phyloP scores from a whole-genome alignment of 2,329 filamentous ascomycete genomes.

The Akanthomyces lecanii region DNA sequence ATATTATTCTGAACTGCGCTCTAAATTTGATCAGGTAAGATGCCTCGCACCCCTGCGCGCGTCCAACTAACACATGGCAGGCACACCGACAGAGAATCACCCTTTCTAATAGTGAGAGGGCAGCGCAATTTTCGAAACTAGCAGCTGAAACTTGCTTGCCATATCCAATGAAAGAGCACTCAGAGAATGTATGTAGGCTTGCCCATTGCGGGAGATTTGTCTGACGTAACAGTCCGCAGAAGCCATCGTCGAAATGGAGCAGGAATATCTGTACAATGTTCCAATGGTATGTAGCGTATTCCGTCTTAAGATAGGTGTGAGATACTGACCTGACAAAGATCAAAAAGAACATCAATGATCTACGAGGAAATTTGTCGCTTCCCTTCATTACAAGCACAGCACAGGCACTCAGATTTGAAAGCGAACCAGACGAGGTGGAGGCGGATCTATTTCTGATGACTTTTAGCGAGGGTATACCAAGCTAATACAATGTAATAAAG shows the following conservation, averaged over 20 bases:
- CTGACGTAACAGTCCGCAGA: slow-evolving; percentile 2
- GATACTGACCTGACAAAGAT: slow-evolving; percentile 1
- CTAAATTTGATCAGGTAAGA: slow-evolving; percentile 1
- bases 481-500: neutral
- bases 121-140: neutral
- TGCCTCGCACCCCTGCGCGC: neutral
- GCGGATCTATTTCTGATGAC: slow-evolving; percentile 12
- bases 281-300: slow-evolving; percentile 11
- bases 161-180: neutral
- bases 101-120: neutral
- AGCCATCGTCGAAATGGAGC: slow-evolving; percentile 3
- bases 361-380: slow-evolving; percentile 14
- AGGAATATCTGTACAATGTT: slow-evolving; percentile 17
- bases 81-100: neutral
- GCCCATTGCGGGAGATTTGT: neutral
- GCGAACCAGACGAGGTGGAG: slow-evolving; percentile 18
- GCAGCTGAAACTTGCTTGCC: neutral
- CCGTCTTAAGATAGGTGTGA: neutral
- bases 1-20: neutral
- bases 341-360: slow-evolving; percentile 18
- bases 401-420: slow-evolving; percentile 16
- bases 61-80: neutral
- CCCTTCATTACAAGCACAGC: slow-evolving; percentile 15
- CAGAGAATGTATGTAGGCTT: neutral
- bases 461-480: neutral